A percentile compares a stretch with the other conserved stretches of the same genome.
Evolutionary conservation across 2,329 filamentous ascomycete species (phyloP).

Genomic region (Falciphora oryzae): DNA sequence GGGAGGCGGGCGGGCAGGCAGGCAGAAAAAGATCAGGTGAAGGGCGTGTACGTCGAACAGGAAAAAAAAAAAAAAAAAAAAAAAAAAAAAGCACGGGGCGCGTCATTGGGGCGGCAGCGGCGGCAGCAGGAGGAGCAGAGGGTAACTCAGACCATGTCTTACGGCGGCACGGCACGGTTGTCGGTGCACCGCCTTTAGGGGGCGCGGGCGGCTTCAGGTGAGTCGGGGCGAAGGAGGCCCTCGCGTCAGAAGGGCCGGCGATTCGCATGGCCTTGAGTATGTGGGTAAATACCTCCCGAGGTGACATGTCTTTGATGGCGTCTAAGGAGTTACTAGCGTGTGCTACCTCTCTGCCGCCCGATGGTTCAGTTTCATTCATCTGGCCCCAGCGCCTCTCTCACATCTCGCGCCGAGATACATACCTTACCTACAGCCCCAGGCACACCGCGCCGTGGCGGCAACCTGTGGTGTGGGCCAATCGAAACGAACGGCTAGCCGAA

Average conservation of each 20-base stretch:
- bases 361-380: background rate
- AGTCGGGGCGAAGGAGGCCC: background rate
- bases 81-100: background rate
- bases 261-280: background rate
- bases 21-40: too few relatives aligned
- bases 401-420: too few relatives aligned
- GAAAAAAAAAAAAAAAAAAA: background rate
- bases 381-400: too few relatives aligned
- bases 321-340: background rate
- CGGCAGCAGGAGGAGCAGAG: too few relatives aligned
- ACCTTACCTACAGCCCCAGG: too few relatives aligned
- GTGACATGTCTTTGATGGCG: too few relatives aligned
- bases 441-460: too few relatives aligned
- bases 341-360: background rate
- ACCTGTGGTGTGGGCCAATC: background rate
- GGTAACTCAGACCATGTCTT: background rate
- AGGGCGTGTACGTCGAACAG: too few relatives aligned
- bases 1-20: too few relatives aligned
- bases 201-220: background rate
- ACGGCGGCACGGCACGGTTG: background rate
- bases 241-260: too few relatives aligned
- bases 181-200: background rate
- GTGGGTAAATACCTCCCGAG: too few relatives aligned
- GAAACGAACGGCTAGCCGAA: background rate
- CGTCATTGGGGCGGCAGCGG: background rate